phyloP scores from a whole-genome alignment of 1,284 basidiomycete species.

The Cutaneotrichosporon cutaneum region DNA sequence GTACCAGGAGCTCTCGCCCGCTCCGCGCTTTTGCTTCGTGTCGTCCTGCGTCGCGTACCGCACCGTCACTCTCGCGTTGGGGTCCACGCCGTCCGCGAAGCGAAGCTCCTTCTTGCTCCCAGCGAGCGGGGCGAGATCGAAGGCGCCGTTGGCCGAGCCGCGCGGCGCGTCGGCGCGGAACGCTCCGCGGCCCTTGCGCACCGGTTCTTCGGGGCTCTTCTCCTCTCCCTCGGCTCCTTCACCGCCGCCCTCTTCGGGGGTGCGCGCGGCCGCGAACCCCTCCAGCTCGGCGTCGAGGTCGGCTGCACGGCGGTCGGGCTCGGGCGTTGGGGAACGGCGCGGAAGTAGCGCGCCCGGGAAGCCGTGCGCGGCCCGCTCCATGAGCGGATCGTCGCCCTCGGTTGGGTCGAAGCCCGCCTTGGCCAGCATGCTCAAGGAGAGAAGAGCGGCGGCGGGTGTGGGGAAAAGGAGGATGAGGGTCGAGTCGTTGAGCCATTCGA shows the following conservation, averaged over 20 bases:
- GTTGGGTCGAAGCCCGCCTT: conserved; percentile 50
- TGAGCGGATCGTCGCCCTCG: conserved; percentile 47
- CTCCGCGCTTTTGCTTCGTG: conserved; percentile 27
- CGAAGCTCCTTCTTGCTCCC: neutral
- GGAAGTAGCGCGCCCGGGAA: conserved; percentile 42
- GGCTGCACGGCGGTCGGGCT: neutral
- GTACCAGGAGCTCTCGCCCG: conserved; percentile 45
- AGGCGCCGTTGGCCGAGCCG: conserved; percentile 11
- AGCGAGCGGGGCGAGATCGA: conserved; percentile 24
- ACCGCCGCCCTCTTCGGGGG: conserved; percentile 10
- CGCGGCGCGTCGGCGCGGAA: conserved; percentile 24
- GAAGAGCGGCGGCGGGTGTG: conserved; percentile 36
- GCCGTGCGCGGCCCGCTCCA: conserved; percentile 43
- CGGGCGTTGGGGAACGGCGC: conserved; percentile 8
- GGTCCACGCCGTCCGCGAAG: conserved; percentile 41
- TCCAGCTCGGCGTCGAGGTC: conserved; percentile 11
- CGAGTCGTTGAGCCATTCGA: conserved; percentile 51
- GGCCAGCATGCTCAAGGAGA: conserved; percentile 40
- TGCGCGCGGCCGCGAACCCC: conserved; percentile 4
- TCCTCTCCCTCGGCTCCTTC: too few species aligned
- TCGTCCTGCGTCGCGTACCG: conserved; percentile 39
- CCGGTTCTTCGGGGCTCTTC: neutral
- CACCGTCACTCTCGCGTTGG: conserved; percentile 40
- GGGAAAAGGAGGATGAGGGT: conserved; percentile 45
- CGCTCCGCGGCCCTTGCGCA: conserved; percentile 38